Conservation (phyloP, 108 stramenopile genomes). For the Schizochytrium sp. region DNA sequence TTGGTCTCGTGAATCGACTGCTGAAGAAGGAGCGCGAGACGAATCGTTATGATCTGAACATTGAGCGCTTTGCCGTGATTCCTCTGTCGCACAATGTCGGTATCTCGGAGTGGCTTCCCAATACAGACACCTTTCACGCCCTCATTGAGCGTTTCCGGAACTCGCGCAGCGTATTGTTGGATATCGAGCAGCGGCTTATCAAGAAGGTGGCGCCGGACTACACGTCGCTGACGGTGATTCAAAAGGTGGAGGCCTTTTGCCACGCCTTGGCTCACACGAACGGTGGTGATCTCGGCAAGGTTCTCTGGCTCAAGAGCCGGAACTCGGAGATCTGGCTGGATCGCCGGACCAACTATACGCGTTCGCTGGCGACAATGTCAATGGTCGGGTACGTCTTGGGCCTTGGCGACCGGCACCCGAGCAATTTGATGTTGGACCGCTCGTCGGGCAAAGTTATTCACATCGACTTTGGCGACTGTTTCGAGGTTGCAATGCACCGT, state of each 20-base stretch:
- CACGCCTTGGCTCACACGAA: slow-evolving; percentile 70
- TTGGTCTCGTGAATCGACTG: slow-evolving; percentile 95
- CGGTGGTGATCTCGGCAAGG: slow-evolving; percentile 86
- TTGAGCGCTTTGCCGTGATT: slow-evolving; percentile 86
- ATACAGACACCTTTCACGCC: slow-evolving; percentile 92
- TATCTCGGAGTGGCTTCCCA: slow-evolving; percentile 96
- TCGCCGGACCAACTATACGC: slow-evolving; percentile 83
- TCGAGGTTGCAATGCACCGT: slow-evolving; percentile 96
- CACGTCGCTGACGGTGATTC: slow-evolving; percentile 82
- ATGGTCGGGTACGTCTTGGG: slow-evolving; percentile 91
- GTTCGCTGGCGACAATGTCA: slow-evolving; percentile 96
- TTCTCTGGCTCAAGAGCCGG: slow-evolving; percentile 87
- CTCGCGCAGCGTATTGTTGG: slow-evolving; percentile 70
- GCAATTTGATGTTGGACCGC: slow-evolving; percentile 53
- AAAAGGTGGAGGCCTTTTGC: slow-evolving; percentile 94
- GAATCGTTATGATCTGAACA: slow-evolving; percentile 79
- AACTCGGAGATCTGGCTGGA: slow-evolving; percentile 96
- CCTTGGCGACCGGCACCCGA: slow-evolving; percentile 62
- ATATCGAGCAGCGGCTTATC: slow-evolving; percentile 92
- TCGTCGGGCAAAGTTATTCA: slow-evolving; percentile 27
- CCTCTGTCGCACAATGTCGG: slow-evolving; percentile 94
- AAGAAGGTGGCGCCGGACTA: slow-evolving; percentile 74
- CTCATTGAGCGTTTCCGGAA: slow-evolving; percentile 87
- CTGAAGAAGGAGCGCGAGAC: slow-evolving; percentile 83
- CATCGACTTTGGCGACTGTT: slow-evolving; percentile 68